These are phyloP conservation scores for Gryganskiella cystojenkinii DNA, from an alignment of 192 early-diverging fungal genomes.

Conservation along the genomic window DNA sequence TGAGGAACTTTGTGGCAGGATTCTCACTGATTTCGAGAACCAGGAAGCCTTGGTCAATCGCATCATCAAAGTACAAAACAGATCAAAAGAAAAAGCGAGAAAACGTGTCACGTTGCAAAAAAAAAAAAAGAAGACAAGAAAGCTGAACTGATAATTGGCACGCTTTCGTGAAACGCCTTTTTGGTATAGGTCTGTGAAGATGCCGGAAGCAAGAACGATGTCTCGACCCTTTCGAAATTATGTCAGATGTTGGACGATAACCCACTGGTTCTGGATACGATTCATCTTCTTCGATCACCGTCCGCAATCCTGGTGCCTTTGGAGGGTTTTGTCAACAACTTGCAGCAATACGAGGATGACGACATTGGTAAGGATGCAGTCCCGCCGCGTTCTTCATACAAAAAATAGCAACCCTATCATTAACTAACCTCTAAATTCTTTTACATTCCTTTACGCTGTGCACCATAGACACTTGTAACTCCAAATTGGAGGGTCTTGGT, in stretches of 20 bases:
- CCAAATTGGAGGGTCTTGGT: conserved; percentile 43
- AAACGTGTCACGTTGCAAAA: no score
- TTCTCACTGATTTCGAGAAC: conserved; percentile 33
- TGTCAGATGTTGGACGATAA: conserved; percentile 50
- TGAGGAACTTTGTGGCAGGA: conserved; percentile 39
- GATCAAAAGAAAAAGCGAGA: no score
- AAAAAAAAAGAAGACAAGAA: no score
- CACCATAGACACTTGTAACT: conserved; percentile 41
- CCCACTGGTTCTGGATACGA: conserved; percentile 32
- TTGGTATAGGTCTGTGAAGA: conserved; percentile 31
- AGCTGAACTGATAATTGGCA: no score
- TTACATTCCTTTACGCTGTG: neutral
- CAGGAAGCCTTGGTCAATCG: conserved; percentile 35
- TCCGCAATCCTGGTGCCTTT: conserved; percentile 29
- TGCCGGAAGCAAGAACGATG: conserved; percentile 28
- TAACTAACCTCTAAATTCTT: neutral
- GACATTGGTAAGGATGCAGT: conserved; percentile 44
- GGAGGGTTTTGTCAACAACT: conserved; percentile 42
- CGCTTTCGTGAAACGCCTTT: neutral
- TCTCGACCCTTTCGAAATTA: conserved; percentile 26
- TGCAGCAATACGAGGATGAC: conserved; percentile 43
- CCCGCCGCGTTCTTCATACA: no score
- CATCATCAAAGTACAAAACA: conserved; percentile 26
- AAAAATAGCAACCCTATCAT: neutral
- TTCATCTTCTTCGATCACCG: conserved; percentile 32